Evolutionary conservation across 148 eudicot species (phyloP), one percentile per base, ranked within the genome.

Genomic region (Diospyros kaki): DNA sequence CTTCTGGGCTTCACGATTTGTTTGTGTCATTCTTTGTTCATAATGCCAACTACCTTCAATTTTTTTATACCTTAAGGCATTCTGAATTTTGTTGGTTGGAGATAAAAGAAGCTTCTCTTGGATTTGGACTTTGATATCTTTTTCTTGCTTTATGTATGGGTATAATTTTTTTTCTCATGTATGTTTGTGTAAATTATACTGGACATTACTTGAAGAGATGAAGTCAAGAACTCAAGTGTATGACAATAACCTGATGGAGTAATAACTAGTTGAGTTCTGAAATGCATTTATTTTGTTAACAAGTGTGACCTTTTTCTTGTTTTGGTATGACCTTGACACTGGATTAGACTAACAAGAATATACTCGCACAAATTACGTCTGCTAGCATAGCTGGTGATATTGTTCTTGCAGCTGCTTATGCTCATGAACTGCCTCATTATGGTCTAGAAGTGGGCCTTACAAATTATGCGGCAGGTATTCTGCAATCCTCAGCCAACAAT

Each of bases 381-480:
- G 83, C 96, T 54, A 91, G 84, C 86, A 91, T 91, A 38, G 75
- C 91, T 77, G 89, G 96, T 68, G 96, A 89, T 67, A 77, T 84
- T 61, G 76, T 91, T 54, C 88, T 87, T 80, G 87, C 93, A 17
- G 77, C 91, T 69, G 96, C 96, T 3, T 89, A 91, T 80, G 86
- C 96, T 14, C 96, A 89, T 68, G 96, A 91, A 80, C 88, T 91
- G 15, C 93, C 96, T 71, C 87, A 73, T 10, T 91, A 82, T 84
- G 96, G 96, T 42, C 91, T 91, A 59, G 82, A 84, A 84, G 91
- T 86, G 4, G 96, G 96, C 60, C 89, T 89, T 11, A 87, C 96
- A 28, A 91, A 91, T 61, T 91, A 91, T 83, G 89, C 93, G 68
- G 93, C 96, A 61, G 96, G 96, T 91, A 80, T 68, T 40, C 60